Percentiles rank a stretch among this genome's conserved stretches.
These are phyloP conservation scores for Rusavskia elegans DNA, from an alignment of 495 filamentous ascomycete genomes.

Conservation along the genomic window DNA sequence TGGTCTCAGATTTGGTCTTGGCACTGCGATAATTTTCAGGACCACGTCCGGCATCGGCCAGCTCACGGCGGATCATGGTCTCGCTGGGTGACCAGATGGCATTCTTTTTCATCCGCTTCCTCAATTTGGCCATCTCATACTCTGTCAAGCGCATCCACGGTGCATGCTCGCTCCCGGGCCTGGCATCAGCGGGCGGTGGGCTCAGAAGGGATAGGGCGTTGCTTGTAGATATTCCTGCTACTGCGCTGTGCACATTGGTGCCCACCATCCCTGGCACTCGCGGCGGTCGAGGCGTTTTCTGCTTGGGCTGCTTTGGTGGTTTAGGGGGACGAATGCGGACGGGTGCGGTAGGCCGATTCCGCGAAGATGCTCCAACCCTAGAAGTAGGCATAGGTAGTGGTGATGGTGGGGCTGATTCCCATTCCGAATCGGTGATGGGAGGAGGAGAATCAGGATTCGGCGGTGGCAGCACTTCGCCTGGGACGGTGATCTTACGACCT, in stretches of 20 bases:
- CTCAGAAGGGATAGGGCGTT: constrained; percentile 60
- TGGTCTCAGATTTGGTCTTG: constrained; percentile 49
- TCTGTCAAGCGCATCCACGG: constrained; percentile 86
- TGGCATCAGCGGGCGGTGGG: constrained; percentile 63
- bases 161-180: constrained; percentile 54
- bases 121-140: constrained; percentile 77
- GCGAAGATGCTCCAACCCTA: constrained; percentile 16
- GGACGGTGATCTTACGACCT: constrained; percentile 23
- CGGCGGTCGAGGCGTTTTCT: constrained; percentile 29
- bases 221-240: constrained; percentile 61
- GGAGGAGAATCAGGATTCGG: constrained; percentile 26
- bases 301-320: constrained; percentile 14
- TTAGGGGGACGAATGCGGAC: constrained; percentile 14
- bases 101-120: constrained; percentile 99
- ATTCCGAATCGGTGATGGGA: constrained; percentile 20
- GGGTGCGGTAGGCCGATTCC: constrained; percentile 11
- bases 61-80: constrained; percentile 87
- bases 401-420: constrained; percentile 19
- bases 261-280: constrained; percentile 31
- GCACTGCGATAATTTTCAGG: constrained; percentile 55
- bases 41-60: constrained; percentile 62
- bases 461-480: constrained; percentile 29
- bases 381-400: constrained; percentile 20
- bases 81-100: constrained; percentile 88
- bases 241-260: constrained; percentile 35